Evolutionary conservation across 768 basidiomycete species (phyloP).

Genomic region (Asterophora parasitica): DNA sequence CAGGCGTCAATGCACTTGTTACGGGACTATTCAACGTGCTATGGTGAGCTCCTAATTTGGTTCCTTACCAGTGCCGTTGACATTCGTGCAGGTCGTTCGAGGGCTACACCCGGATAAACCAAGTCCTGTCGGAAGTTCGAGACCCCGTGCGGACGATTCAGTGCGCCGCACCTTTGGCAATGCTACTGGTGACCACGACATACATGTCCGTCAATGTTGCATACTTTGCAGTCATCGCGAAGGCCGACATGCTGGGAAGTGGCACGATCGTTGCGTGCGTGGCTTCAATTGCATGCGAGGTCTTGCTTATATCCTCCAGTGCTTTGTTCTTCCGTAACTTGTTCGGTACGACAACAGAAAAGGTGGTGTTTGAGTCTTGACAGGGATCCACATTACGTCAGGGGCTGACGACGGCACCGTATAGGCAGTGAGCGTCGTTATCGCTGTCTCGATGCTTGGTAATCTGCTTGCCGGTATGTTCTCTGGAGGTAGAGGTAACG

Average conservation of each 20-base stretch:
- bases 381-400: not conserved
- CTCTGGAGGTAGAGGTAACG: constrained; percentile 49
- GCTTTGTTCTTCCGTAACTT: constrained; percentile 71
- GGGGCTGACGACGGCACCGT: not conserved
- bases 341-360: constrained; percentile 56
- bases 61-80: not conserved
- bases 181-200: constrained; percentile 47
- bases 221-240: constrained; percentile 68
- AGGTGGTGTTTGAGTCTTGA: constrained; percentile 28
- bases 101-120: constrained; percentile 70
- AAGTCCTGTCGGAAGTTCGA: constrained; percentile 62
- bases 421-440: constrained; percentile 54
- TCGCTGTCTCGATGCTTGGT: constrained; percentile 59
- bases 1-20: constrained; percentile 52
- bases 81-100: constrained; percentile 49
- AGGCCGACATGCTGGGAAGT: constrained; percentile 56
- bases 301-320: constrained; percentile 24
- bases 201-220: constrained; percentile 65
- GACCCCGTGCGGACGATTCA: constrained; percentile 68
- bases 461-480: constrained; percentile 61
- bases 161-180: constrained; percentile 60
- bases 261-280: constrained; percentile 60
- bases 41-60: constrained; percentile 38
- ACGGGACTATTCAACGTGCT: constrained; percentile 63
- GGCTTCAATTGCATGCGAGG: not conserved